phyloP scores from a whole-genome alignment of 441 rosid species.

The Melastoma candidum region DNA sequence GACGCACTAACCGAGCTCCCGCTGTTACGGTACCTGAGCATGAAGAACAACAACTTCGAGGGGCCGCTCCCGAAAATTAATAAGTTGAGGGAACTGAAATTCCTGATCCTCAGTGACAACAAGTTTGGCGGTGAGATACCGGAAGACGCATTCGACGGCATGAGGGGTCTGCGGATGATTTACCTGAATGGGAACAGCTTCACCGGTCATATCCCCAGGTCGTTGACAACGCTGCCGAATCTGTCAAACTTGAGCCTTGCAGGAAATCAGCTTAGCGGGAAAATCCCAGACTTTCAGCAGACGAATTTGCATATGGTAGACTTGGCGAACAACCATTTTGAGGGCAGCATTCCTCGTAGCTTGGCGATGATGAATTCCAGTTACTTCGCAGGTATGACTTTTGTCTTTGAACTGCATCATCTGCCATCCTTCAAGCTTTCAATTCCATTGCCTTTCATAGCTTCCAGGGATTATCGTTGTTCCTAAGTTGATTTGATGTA shows the following conservation, averaged over 20 bases:
- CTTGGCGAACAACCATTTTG: conserved; percentile 45
- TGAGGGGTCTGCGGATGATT: too few species aligned
- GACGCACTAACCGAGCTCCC: too few species aligned
- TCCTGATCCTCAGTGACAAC: too few species aligned
- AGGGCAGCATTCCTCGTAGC: conserved; percentile 40
- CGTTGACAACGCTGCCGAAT: conserved; percentile 26
- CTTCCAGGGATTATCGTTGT: too few species aligned
- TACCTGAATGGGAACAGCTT: not conserved
- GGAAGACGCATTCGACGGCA: too few species aligned
- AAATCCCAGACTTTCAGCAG: conserved; percentile 37
- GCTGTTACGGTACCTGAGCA: too few species aligned
- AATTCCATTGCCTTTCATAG: not conserved
- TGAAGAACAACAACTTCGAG: too few species aligned
- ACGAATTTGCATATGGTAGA: conserved; percentile 24
- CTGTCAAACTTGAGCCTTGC: conserved; percentile 33
- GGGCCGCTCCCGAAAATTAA: too few species aligned
- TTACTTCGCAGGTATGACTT: not conserved
- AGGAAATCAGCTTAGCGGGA: conserved; percentile 42
- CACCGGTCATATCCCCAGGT: conserved; percentile 37
- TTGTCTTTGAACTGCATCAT: not conserved
- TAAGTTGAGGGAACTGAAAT: too few species aligned
- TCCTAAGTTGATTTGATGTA: too few species aligned
- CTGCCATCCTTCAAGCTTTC: not conserved
- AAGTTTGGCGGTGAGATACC: too few species aligned
- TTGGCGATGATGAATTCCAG: conserved; percentile 17